phyloP scores from a whole-genome alignment of 495 filamentous ascomycete species.

The Penicillium subrubescens region DNA sequence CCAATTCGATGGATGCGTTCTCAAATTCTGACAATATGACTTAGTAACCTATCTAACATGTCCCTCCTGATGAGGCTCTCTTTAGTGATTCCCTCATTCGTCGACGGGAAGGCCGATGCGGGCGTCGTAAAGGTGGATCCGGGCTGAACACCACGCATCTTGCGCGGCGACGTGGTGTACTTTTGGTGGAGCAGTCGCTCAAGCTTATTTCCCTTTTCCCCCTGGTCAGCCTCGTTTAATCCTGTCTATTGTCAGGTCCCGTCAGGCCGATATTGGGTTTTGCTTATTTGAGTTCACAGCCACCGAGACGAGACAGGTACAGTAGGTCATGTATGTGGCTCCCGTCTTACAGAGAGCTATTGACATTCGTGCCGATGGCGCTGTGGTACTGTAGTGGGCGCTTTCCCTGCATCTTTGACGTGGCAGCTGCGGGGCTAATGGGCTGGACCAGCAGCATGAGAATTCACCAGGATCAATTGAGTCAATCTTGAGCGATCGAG shows the following conservation, averaged over 20 bases:
- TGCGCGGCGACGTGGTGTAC: conserved; percentile 3
- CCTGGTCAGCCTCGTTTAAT: neutral
- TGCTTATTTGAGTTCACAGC: neutral
- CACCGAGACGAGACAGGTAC: neutral
- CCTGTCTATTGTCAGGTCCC: neutral
- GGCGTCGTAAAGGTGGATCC: conserved; percentile 7
- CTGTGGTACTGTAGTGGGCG: neutral
- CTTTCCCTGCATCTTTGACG: neutral
- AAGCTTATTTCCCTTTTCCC: conserved; percentile 8
- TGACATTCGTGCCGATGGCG: neutral
- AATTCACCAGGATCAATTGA: neutral
- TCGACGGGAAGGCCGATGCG: conserved; percentile 2
- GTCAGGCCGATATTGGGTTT: neutral
- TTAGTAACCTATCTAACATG: neutral
- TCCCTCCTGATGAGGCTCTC: neutral
- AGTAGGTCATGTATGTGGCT: neutral
- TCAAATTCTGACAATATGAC: conserved; percentile 1
- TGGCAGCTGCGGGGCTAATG: neutral
- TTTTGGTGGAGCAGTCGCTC: conserved; percentile 5
- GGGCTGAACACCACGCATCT: conserved; percentile 17
- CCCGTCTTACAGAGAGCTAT: neutral
- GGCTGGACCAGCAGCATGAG: neutral
- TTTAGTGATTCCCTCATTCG: neutral
- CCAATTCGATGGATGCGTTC: conserved; percentile 13
- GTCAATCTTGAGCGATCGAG: neutral